Evolutionary conservation across 768 basidiomycete genomes (phyloP).

Genomic region (Russula sp.): DNA sequence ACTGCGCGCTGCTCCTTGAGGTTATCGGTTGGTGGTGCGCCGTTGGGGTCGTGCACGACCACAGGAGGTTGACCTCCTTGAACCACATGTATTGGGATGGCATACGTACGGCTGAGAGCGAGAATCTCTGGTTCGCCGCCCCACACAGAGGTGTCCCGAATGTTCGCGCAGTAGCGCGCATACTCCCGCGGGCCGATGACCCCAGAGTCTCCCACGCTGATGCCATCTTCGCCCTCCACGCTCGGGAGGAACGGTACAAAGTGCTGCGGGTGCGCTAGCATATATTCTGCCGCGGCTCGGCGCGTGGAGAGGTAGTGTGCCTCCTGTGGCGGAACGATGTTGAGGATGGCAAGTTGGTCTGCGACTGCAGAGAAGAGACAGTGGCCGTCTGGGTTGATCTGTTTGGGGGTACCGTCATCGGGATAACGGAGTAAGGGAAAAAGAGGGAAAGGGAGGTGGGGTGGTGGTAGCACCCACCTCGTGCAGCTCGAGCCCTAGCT

Average conservation of each 20-base stretch:
- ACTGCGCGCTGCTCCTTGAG: conserved; percentile 37
- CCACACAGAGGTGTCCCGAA: conserved; percentile 86
- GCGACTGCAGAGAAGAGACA: conserved; percentile 93
- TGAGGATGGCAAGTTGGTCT: conserved; percentile 78
- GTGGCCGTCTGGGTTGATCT: conserved; percentile 95
- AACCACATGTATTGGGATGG: conserved; percentile 84
- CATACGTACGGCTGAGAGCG: conserved; percentile 74
- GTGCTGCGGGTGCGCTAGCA: conserved; percentile 74
- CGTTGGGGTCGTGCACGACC: conserved; percentile 69
- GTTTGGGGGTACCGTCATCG: background rate
- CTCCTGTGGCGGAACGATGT: conserved; percentile 48
- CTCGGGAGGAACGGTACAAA: conserved; percentile 92
- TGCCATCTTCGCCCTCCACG: conserved; percentile 58
- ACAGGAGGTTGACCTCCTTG: conserved; percentile 76
- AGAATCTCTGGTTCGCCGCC: conserved; percentile 97
- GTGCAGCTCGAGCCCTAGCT: conserved; percentile 54
- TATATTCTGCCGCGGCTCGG: conserved; percentile 68
- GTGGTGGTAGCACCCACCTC: conserved; percentile 39
- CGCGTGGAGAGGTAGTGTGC: conserved; percentile 60
- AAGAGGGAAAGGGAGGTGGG: background rate
- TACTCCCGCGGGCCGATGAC: conserved; percentile 65
- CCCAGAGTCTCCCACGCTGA: conserved; percentile 55
- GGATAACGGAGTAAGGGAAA: background rate
- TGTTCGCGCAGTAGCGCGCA: conserved; percentile 63
- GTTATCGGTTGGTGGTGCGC: conserved; percentile 27